phyloP scores from a whole-genome alignment of 2,329 filamentous ascomycete species.

The Hypomyces rosellus region DNA sequence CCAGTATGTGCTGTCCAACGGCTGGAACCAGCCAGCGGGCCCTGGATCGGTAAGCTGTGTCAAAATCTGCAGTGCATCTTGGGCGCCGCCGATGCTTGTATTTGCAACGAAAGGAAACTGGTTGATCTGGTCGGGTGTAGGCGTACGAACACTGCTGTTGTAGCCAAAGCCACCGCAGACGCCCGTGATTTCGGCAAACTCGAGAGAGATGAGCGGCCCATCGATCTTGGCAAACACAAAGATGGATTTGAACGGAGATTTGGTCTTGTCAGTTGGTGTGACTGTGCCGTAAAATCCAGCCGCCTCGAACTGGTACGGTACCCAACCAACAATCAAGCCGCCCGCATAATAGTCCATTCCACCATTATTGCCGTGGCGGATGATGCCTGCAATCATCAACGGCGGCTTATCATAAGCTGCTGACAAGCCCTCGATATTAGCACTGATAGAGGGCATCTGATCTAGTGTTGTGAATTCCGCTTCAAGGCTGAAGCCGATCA shows the following conservation, averaged over 20 bases:
- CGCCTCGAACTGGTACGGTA: slow-evolving; percentile 31
- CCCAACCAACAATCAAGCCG: slow-evolving; percentile 28
- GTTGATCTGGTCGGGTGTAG: slow-evolving; percentile 17
- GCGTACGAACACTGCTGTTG: slow-evolving; percentile 28
- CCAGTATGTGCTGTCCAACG: slow-evolving; percentile 28
- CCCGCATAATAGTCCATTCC: slow-evolving; percentile 29
- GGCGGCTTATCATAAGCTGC: slow-evolving; percentile 29
- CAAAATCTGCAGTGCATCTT: slow-evolving; percentile 3
- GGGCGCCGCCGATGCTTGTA: background rate
- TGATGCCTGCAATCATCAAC: slow-evolving; percentile 29
- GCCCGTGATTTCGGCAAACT: slow-evolving; percentile 30
- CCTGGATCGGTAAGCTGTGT: slow-evolving; percentile 3
- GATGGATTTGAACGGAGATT: slow-evolving; percentile 20
- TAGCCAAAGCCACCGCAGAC: slow-evolving; percentile 35
- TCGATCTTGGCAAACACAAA: slow-evolving; percentile 34
- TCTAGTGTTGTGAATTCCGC: slow-evolving; percentile 16
- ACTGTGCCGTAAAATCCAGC: slow-evolving; percentile 32
- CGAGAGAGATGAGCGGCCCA: slow-evolving; percentile 32
- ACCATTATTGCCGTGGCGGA: slow-evolving; percentile 21
- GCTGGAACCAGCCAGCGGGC: slow-evolving; percentile 25
- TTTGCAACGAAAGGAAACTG: slow-evolving; percentile 17
- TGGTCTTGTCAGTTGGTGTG: slow-evolving; percentile 9
- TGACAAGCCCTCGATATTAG: slow-evolving; percentile 26
- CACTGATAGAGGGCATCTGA: slow-evolving; percentile 6
- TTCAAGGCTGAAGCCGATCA: slow-evolving; percentile 29